Percentiles rank a stretch among this genome's conserved stretches.
These are phyloP conservation scores for Penicillium macrosclerotiorum DNA, from an alignment of 495 filamentous ascomycete genomes.

Conservation along the genomic window DNA sequence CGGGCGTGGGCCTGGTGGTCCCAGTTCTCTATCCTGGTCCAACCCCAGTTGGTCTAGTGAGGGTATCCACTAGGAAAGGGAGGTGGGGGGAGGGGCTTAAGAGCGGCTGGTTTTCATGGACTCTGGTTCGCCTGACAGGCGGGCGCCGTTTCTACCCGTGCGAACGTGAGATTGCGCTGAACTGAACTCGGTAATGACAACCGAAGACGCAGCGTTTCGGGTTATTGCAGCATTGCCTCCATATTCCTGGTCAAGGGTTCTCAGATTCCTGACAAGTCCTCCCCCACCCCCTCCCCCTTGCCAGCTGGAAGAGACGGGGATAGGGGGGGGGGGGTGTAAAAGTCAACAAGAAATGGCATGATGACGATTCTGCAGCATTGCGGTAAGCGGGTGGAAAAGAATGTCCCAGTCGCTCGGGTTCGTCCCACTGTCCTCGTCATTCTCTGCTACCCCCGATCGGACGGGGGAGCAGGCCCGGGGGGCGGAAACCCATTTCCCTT, in stretches of 20 bases:
- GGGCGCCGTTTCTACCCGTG: conserved; percentile 23
- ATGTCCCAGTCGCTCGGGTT: conserved; percentile 17
- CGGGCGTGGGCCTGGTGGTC: background rate
- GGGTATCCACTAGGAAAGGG: background rate
- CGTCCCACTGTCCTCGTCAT: no score
- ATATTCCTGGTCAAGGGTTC: no score
- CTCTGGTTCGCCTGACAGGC: conserved; percentile 10
- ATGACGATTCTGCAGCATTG: no score
- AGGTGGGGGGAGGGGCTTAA: no score
- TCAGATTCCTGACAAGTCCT: no score
- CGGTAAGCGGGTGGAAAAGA: no score
- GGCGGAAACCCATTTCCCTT: conserved; percentile 5
- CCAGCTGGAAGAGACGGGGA: conserved; percentile 6
- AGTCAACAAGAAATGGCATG: no score
- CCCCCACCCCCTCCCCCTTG: background rate
- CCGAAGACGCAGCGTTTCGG: conserved; percentile 18
- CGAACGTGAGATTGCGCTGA: conserved; percentile 18
- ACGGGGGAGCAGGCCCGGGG: background rate
- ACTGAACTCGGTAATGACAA: conserved; percentile 24
- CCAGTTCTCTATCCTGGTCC: no score
- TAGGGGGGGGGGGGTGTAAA: no score
- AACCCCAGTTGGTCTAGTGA: no score
- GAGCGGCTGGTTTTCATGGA: no score
- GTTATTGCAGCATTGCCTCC: background rate
- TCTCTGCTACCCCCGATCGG: no score